Evolutionary conservation across 1,284 basidiomycete species (phyloP), one percentile per base, ranked within the genome.

Genomic region (Gomphus bonarii): DNA sequence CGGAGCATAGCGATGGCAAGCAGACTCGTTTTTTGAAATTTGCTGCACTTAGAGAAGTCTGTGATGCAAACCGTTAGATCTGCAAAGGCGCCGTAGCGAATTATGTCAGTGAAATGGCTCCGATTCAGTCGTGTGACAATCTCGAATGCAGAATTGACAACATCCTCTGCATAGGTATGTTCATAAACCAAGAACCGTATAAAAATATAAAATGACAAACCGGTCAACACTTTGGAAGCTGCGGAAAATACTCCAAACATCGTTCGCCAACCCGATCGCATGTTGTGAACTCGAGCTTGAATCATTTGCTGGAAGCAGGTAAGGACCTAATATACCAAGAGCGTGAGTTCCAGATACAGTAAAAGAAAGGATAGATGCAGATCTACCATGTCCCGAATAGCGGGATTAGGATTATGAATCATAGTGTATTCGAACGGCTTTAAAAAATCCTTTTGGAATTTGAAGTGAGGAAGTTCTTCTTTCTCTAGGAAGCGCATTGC

Each of bases 241-340:
- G 95, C 93, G 30, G 95, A 91, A 67, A 99, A 97, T 11, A 98
- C 95, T 33, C 91, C 91, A 68, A 99, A 98, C 90, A 99, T 97
- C 0, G 97, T 99, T 62, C 94, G 79, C 97, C 97, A 99, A 22
- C 97, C 97, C 0, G 97, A 99, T 31, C 97, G 85, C 73, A 99
- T 83, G 68, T 99, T 99, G 64, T 92, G 85, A 3, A 91, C 91
- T 36, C 93, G 82, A 12, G 92, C 90, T 73, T 97, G 95, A 57
- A 99, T 87, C 97, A 99, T 99, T 75, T 99, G 97, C 69, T 97
- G 93, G 49, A 99, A 78, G 69, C 97, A 99, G 80, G 97, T 95
- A 57, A 99, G 73, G 20, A 95, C 90, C 91, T 93, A 55, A 10
- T 35, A 44, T 61, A 35, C 40, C 38, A 61, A 16, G 38, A 7